Conservation (phyloP, 345 rosid genomes). For the Clarkia xantiana region DNA sequence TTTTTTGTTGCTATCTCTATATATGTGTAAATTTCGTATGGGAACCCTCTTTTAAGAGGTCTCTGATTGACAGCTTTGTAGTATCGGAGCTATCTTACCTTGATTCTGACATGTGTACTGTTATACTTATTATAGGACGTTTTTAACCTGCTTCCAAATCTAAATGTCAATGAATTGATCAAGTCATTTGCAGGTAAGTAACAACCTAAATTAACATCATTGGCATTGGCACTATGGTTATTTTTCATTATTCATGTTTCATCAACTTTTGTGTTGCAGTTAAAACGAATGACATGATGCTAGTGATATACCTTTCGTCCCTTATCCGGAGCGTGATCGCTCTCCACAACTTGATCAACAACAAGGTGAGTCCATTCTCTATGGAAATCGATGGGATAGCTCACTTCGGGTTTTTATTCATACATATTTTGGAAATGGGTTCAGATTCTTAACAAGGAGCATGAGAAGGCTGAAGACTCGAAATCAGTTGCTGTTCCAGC, state of each 20-base stretch:
- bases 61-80: too few species aligned
- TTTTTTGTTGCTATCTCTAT: too few species aligned
- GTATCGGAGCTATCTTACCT: neutral
- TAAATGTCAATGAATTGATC: constrained; percentile 55
- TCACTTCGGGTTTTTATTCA: neutral
- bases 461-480: constrained; percentile 74
- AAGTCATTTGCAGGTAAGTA: constrained; percentile 73
- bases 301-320: constrained; percentile 66
- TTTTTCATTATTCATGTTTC: constrained; percentile 5
- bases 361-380: constrained; percentile 42
- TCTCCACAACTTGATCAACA: constrained; percentile 86
- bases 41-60: too few species aligned
- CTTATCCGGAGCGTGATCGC: constrained; percentile 75
- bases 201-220: neutral
- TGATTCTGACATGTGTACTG: neutral
- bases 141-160: constrained; percentile 81
- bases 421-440: neutral
- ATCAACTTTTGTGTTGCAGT: constrained; percentile 30
- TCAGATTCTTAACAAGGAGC: constrained; percentile 86
- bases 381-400: too few species aligned
- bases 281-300: constrained; percentile 87
- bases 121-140: constrained; percentile 39
- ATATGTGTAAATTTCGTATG: too few species aligned
- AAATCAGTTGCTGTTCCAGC: constrained; percentile 52
- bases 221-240: neutral